phyloP scores from a whole-genome alignment of 768 basidiomycete species.

The Rossbeevera mucosa region DNA sequence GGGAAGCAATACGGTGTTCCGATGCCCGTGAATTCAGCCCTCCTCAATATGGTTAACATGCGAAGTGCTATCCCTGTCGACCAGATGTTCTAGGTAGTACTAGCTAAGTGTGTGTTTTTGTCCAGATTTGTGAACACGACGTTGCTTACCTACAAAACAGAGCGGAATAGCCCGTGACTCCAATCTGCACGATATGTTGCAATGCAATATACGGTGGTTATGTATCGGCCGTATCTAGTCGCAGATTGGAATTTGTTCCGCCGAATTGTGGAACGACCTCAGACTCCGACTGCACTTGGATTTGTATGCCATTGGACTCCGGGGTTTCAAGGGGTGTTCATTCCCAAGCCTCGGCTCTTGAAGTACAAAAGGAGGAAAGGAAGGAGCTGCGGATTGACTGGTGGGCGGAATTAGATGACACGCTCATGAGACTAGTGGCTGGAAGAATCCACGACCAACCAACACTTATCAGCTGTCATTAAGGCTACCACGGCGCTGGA shows the following conservation, averaged over 20 bases:
- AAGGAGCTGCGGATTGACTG: no score
- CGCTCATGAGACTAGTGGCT: neutral
- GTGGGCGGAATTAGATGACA: neutral
- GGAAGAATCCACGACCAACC: neutral
- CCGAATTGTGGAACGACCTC: neutral
- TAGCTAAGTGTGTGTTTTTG: conserved; percentile 12
- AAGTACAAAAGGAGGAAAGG: no score
- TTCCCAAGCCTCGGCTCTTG: neutral
- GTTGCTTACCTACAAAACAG: conserved; percentile 3
- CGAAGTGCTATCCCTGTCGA: conserved; percentile 54
- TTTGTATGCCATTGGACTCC: neutral
- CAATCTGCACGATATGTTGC: neutral
- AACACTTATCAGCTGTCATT: neutral
- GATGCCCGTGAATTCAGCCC: conserved; percentile 53
- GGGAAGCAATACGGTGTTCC: conserved; percentile 53
- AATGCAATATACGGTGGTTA: neutral
- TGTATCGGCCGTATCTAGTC: neutral
- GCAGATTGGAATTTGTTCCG: neutral
- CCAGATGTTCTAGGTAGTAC: conserved; percentile 27
- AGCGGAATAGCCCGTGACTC: no score
- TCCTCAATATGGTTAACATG: conserved; percentile 58
- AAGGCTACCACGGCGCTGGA: neutral
- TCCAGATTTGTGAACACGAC: neutral
- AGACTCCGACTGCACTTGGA: neutral
- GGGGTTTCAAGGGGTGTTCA: no score